phyloP scores from a whole-genome alignment of 805 yeast genomes.

The Myxozyma kluyveri region DNA sequence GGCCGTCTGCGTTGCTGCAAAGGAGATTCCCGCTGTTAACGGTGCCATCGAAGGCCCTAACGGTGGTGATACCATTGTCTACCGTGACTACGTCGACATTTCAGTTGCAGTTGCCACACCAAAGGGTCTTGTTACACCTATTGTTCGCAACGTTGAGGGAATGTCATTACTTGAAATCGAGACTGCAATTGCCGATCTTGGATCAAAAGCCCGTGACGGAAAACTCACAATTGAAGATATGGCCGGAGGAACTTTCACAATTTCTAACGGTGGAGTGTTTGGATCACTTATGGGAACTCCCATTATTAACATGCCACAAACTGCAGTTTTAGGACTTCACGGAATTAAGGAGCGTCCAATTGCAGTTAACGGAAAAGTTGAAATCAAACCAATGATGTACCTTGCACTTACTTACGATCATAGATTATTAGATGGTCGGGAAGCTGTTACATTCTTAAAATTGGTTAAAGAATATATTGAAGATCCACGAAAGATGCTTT shows the following conservation, averaged over 20 bases:
- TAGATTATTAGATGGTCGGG: slow-evolving; percentile 97
- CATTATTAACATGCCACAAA: slow-evolving; percentile 96
- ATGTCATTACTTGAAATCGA: slow-evolving; percentile 84
- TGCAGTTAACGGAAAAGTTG: slow-evolving; percentile 92
- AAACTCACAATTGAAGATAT: slow-evolving; percentile 95
- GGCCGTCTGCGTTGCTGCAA: slow-evolving; percentile 89
- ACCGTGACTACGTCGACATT: slow-evolving; percentile 93
- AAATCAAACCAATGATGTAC: slow-evolving; percentile 99
- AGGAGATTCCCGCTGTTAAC: slow-evolving; percentile 91
- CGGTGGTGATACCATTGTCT: slow-evolving; percentile 85
- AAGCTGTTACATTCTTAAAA: slow-evolving; percentile 95
- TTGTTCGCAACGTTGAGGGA: slow-evolving; percentile 94
- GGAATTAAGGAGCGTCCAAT: slow-evolving; percentile 98
- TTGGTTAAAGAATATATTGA: slow-evolving; percentile 95
- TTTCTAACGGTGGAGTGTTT: slow-evolving; percentile 98
- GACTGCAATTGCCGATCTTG: slow-evolving; percentile 73
- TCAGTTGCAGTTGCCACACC: slow-evolving; percentile 98
- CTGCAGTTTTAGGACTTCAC: slow-evolving; percentile 95
- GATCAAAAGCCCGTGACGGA: slow-evolving; percentile 94
- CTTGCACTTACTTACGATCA: slow-evolving; percentile 97
- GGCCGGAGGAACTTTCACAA: slow-evolving; percentile 99
- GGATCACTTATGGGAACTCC: slow-evolving; percentile 98
- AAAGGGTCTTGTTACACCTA: slow-evolving; percentile 97
- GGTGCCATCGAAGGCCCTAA: slow-evolving; percentile 77
- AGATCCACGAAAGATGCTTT: slow-evolving; percentile 97